Evolutionary conservation across 2,329 filamentous ascomycete genomes (phyloP).

Genomic region (Ceratocystis colombiana): DNA sequence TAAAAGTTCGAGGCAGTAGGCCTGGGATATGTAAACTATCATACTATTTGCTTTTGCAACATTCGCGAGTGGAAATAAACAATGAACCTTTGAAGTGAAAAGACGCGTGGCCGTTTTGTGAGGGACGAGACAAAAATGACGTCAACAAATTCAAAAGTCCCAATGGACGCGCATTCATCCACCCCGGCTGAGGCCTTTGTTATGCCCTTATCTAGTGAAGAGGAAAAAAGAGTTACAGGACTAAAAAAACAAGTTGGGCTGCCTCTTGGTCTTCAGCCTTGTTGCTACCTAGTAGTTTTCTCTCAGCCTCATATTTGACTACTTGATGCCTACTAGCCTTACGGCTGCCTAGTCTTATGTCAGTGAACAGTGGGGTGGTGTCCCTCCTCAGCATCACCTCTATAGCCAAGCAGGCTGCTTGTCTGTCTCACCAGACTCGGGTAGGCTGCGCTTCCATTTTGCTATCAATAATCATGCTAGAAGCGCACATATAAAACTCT

Average conservation of each 20-base stretch:
- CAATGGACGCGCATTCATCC: neutral
- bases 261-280: neutral
- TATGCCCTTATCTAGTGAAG: too few relatives aligned
- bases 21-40: too few relatives aligned
- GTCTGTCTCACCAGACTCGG: too few relatives aligned
- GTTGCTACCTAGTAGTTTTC: neutral
- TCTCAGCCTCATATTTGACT: neutral
- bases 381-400: too few relatives aligned
- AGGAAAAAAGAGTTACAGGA: neutral
- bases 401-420: too few relatives aligned
- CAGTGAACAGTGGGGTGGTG: too few relatives aligned
- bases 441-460: too few relatives aligned
- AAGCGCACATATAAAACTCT: too few relatives aligned
- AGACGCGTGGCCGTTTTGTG: neutral
- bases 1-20: too few relatives aligned
- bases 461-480: too few relatives aligned
- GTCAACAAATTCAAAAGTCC: neutral
- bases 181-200: neutral
- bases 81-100: neutral
- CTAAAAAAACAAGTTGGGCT: neutral
- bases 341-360: neutral
- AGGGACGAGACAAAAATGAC: neutral
- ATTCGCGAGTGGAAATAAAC: neutral
- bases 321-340: neutral
- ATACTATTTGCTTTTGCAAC: too few relatives aligned